A percentile compares a stretch with the other conserved stretches of the same genome.
phyloP scores from a whole-genome alignment of 371 early-diverging fungal genomes.

The Dinochytrium kinnereticum region DNA sequence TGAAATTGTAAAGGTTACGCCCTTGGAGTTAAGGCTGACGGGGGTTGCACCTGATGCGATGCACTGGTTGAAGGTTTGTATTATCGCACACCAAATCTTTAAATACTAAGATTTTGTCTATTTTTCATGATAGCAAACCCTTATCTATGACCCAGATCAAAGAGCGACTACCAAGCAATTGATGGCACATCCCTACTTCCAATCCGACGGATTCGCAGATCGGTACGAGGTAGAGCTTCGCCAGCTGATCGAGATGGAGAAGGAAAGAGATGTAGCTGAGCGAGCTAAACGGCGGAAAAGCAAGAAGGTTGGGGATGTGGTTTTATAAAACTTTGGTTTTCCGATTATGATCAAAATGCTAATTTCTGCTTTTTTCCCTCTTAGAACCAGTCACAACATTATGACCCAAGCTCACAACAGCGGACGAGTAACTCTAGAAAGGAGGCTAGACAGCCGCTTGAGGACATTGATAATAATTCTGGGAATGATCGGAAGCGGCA shows the following conservation, averaged over 20 bases:
- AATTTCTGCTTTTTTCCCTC: neutral
- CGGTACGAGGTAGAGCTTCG: slow-evolving; percentile 55
- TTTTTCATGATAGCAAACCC: slow-evolving; percentile 43
- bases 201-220: slow-evolving; percentile 54
- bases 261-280: slow-evolving; percentile 51
- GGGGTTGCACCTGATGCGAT: slow-evolving; percentile 53
- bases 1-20: slow-evolving; percentile 57
- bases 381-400: neutral
- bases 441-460: slow-evolving; percentile 10
- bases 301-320: slow-evolving; percentile 43
- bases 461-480: neutral
- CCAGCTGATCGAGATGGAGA: slow-evolving; percentile 53
- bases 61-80: slow-evolving; percentile 50
- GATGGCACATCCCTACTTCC: slow-evolving; percentile 60
- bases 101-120: no score
- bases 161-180: slow-evolving; percentile 58
- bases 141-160: slow-evolving; percentile 63
- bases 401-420: neutral
- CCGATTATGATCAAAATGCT: neutral
- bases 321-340: neutral
- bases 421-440: neutral
- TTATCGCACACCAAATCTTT: no score
- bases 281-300: slow-evolving; percentile 42
- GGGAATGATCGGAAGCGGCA: slow-evolving; percentile 15
- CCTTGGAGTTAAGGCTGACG: slow-evolving; percentile 52